Percentiles rank a stretch among this genome's conserved stretches.
Conservation (phyloP, 179 eudicot species). For the Pouteria campechiana region DNA sequence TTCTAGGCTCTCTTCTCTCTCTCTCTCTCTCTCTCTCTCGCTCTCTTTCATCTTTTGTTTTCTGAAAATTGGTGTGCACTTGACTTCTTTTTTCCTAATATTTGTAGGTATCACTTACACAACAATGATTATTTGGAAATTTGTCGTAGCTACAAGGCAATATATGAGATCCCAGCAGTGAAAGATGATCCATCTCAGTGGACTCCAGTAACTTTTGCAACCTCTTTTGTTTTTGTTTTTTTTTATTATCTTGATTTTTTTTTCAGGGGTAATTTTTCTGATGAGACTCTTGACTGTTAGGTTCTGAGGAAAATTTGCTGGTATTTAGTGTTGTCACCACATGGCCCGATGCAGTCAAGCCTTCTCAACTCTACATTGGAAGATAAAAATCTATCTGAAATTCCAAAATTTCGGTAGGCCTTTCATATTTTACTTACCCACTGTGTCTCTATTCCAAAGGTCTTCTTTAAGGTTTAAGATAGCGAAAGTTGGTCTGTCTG, state of each 20-base stretch:
- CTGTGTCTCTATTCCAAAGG: too few species aligned
- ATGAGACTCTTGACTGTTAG: slow-evolving; percentile 24
- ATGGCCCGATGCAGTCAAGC: slow-evolving; percentile 98
- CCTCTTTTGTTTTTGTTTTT: neutral
- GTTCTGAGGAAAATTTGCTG: slow-evolving; percentile 91
- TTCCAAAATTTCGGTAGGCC: slow-evolving; percentile 67
- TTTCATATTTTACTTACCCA: neutral
- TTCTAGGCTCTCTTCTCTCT: too few species aligned
- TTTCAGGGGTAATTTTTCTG: slow-evolving; percentile 1
- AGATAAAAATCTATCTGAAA: slow-evolving; percentile 87
- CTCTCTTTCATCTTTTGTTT: neutral
- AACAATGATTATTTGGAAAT: slow-evolving; percentile 91
- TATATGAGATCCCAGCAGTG: slow-evolving; percentile 79
- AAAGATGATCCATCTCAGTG: slow-evolving; percentile 62
- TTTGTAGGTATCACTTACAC: slow-evolving; percentile 64
- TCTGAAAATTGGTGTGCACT: neutral
- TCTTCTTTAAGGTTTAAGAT: too few species aligned
- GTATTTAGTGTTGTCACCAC: slow-evolving; percentile 83
- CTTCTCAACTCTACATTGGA: slow-evolving; percentile 89
- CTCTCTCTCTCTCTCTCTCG: neutral
- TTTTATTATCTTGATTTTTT: neutral
- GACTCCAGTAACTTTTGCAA: slow-evolving; percentile 49
- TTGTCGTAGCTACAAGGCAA: slow-evolving; percentile 80
- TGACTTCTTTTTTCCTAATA: neutral
- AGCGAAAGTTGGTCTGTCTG: too few species aligned